Base-by-base conservation (phyloP, 2,329 filamentous ascomycete species). In the Hypoxylon sp. region DNA sequence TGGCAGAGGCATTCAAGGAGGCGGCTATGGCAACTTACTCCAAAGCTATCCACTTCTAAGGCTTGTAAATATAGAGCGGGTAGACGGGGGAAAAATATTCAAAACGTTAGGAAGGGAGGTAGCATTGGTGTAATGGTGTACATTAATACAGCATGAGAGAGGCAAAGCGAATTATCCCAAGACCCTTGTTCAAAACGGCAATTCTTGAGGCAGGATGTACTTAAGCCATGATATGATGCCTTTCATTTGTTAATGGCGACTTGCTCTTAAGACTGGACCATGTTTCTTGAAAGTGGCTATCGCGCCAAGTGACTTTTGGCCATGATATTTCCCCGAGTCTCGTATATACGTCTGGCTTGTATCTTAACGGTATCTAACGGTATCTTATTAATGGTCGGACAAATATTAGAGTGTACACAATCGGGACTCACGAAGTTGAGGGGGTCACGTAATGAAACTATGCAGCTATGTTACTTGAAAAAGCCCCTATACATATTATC, bases 1-100 rank as follows among this genome's bases (percentile, higher is more conserved):
- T 99, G 67, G 90, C 95, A 23, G 96, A 99, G 86, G 96, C 96
- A 48, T 98, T 99, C 89, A 99, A 99, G 88, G 96, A 99, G 89
- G 96, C 96, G 77, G 96, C 96, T 75, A 98, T 99, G 96, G 93
- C 93, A 69, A 98, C 95, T 55, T 94, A 97, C 85, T 89, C 90
- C 77, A 96, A 97, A 86, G 91, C 96, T 73, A 97, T 99, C 80
- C 96, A 99, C 86, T 97, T 92, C 83, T 99, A 92, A 82, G 69
- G 32, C 63, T 57, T 76, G 74, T 73, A 75, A 70, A 73, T 74
- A 75, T 72, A 75, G 64, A 73, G 45, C 41, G 58, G 68, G 58
- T 59, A 64, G 56, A 70, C 38, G 55, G 65, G 34, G 14, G 7
- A 17, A 57, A 58, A 63, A 71, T 65, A 21, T 9, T 41, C 36